Evolutionary conservation across 2,329 filamentous ascomycete species (phyloP).

Genomic region (Cercospora janseana): DNA sequence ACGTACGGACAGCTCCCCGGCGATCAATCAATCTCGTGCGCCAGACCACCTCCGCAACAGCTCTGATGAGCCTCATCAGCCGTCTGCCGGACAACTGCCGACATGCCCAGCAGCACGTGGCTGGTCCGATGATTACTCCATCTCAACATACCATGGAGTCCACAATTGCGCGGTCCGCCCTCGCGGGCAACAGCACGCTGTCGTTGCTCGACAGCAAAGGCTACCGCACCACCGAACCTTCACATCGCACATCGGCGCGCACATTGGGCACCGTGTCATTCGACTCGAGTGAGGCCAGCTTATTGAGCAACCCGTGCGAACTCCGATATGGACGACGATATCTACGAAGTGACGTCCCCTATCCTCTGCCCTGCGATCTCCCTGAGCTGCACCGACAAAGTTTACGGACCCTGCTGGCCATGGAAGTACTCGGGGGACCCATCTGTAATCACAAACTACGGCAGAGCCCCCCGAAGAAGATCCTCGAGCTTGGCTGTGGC

Average conservation of each 20-base stretch:
- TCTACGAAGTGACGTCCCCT: slow-evolving; percentile 68
- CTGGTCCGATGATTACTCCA: not conserved
- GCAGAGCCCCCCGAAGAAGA: slow-evolving; percentile 67
- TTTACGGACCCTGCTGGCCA: slow-evolving; percentile 75
- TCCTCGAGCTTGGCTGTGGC: slow-evolving; percentile 85
- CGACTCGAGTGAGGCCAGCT: slow-evolving; percentile 4
- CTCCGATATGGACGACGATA: slow-evolving; percentile 79
- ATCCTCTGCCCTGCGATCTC: slow-evolving; percentile 86
- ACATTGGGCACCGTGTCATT: slow-evolving; percentile 16
- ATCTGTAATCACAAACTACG: slow-evolving; percentile 69
- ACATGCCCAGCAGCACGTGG: not conserved
- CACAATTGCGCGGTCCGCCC: not conserved
- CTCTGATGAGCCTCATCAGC: not conserved
- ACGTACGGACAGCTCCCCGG: no score
- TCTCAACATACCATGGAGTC: not conserved
- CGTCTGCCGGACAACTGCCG: slow-evolving; percentile 1
- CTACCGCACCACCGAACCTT: not conserved
- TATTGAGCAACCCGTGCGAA: slow-evolving; percentile 38
- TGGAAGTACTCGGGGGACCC: slow-evolving; percentile 76
- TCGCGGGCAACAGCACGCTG: not conserved
- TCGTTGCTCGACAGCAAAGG: not conserved
- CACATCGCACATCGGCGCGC: slow-evolving; percentile 22
- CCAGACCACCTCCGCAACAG: not conserved
- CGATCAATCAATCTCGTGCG: slow-evolving; percentile 2
- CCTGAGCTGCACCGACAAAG: slow-evolving; percentile 84